These are phyloP conservation scores for Inosperma sp. DNA, from an alignment of 768 basidiomycete species.

Conservation along the genomic window DNA sequence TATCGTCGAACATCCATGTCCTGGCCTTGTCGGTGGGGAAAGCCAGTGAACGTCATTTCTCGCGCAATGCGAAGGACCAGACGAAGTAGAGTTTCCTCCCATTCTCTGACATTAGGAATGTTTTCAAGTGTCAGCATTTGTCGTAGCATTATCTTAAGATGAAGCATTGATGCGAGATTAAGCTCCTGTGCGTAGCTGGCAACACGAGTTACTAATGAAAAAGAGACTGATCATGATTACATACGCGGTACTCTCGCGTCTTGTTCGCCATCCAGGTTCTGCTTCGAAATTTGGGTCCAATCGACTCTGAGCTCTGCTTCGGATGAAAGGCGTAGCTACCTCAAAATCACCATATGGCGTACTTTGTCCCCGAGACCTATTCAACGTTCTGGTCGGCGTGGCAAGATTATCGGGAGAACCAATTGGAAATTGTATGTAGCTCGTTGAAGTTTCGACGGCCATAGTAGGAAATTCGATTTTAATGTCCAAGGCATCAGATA, in stretches of 20 bases:
- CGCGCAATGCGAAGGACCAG: slow-evolving; percentile 83
- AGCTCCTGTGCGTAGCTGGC: slow-evolving; percentile 77
- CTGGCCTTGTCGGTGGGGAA: slow-evolving; percentile 74
- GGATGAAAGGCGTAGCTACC: slow-evolving; percentile 68
- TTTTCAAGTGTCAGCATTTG: slow-evolving; percentile 83
- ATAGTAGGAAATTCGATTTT: slow-evolving; percentile 58
- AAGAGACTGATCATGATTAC: slow-evolving; percentile 27
- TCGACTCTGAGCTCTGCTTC: slow-evolving; percentile 80
- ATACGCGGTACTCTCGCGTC: slow-evolving; percentile 87
- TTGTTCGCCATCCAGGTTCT: slow-evolving; percentile 80
- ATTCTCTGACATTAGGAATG: slow-evolving; percentile 78
- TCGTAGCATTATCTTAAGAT: slow-evolving; percentile 84
- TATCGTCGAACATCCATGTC: slow-evolving; percentile 94
- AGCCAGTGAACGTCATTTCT: slow-evolving; percentile 71
- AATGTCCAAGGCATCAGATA: slow-evolving; percentile 44
- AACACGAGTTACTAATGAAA: slow-evolving; percentile 8
- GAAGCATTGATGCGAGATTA: slow-evolving; percentile 80
- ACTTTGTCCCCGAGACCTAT: slow-evolving; percentile 54
- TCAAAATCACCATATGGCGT: slow-evolving; percentile 74
- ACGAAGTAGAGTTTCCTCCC: slow-evolving; percentile 81
- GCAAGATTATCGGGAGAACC: slow-evolving; percentile 72
- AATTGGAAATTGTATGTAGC: slow-evolving; percentile 77
- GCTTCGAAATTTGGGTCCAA: slow-evolving; percentile 50
- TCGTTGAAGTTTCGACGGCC: slow-evolving; percentile 47
- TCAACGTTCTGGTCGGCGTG: slow-evolving; percentile 46